phyloP scores from a whole-genome alignment of 2,329 filamentous ascomycete species.

The Cadophora sp. region DNA sequence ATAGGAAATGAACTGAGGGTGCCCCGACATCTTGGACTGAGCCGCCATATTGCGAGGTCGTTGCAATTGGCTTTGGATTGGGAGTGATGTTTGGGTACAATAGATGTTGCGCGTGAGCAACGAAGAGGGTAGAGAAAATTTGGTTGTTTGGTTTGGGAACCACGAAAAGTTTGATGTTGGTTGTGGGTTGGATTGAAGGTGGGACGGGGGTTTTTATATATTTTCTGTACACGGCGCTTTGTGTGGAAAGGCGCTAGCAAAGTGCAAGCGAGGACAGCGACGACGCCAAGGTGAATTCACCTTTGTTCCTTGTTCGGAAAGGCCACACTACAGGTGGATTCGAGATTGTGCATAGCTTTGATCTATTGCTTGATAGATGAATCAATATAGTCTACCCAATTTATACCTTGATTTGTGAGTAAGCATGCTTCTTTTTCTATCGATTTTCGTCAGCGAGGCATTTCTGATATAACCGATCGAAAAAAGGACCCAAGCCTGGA shows the following conservation, averaged over 20 bases:
- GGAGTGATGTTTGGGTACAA: not conserved
- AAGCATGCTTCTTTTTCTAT: not conserved
- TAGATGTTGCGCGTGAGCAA: not conserved
- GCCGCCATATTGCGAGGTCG: not conserved
- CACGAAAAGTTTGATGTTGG: not conserved
- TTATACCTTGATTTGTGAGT: not conserved
- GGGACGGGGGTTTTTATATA: not conserved
- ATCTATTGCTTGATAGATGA: not conserved
- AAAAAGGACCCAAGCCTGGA: not conserved
- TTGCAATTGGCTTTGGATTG: not conserved
- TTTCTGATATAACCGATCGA: not conserved
- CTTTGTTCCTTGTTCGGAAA: not conserved
- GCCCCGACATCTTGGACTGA: not conserved
- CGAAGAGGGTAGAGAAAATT: not conserved
- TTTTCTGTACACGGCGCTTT: not conserved
- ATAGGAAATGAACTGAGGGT: not conserved
- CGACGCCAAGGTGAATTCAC: not conserved
- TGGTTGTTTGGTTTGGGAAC: not conserved
- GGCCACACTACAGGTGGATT: not conserved
- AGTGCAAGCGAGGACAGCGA: not conserved
- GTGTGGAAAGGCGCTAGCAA: not conserved
- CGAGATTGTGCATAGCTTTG: not conserved
- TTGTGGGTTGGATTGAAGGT: not conserved
- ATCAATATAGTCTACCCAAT: not conserved
- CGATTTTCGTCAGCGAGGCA: not conserved